Evolutionary conservation across 2,329 filamentous ascomycete genomes (phyloP).

Genomic region (Volutella citrinella): DNA sequence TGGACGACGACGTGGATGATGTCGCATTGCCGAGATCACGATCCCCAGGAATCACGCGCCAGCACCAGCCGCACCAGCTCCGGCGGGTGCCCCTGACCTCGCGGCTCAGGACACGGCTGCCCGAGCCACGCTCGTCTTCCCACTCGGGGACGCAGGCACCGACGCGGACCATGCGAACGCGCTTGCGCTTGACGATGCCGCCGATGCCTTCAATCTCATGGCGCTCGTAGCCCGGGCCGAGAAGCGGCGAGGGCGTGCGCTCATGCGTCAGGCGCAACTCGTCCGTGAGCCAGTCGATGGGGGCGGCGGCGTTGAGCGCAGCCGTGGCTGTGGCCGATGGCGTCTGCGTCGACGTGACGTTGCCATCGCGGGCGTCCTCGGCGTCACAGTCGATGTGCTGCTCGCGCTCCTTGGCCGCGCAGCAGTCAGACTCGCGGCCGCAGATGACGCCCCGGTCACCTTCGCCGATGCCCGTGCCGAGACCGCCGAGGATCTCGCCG

Average conservation of each 20-base stretch:
- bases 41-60: conserved; percentile 64
- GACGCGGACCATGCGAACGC: conserved; percentile 77
- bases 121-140: conserved; percentile 67
- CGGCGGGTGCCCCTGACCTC: conserved; percentile 68
- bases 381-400: conserved; percentile 83
- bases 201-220: conserved; percentile 93
- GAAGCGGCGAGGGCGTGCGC: conserved; percentile 48
- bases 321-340: conserved; percentile 11
- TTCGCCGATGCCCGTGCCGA: conserved; percentile 85
- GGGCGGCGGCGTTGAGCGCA: conserved; percentile 16
- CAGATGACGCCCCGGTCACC: conserved; percentile 87
- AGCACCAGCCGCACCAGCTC: conserved; percentile 94
- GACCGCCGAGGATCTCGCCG: conserved; percentile 72
- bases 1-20: conserved; percentile 23
- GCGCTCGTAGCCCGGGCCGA: conserved; percentile 71
- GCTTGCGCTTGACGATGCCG: conserved; percentile 81
- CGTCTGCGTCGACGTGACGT: conserved; percentile 12
- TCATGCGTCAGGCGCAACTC: conserved; percentile 29
- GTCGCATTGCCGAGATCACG: conserved; percentile 36
- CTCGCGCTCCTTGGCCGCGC: conserved; percentile 74
- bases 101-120: conserved; percentile 62
- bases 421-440: conserved; percentile 72
- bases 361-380: conserved; percentile 60
- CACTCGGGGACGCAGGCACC: conserved; percentile 84
- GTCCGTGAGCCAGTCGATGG: conserved; percentile 26